phyloP scores from a whole-genome alignment of 2,329 filamentous ascomycete genomes.

The Cladobotryum mycophilum region DNA sequence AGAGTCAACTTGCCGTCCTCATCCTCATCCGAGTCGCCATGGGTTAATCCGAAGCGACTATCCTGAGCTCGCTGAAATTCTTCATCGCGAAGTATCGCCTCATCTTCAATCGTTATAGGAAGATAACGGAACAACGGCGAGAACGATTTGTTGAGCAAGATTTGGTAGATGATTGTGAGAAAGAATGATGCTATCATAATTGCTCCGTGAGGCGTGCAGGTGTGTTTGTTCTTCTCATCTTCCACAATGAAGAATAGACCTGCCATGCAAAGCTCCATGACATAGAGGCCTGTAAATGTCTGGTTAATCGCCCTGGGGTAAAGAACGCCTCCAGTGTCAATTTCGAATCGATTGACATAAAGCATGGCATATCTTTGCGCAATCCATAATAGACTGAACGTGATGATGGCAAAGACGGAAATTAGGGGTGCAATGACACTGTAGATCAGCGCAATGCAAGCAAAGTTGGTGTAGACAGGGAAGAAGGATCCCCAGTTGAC shows the following conservation, averaged over 20 bases:
- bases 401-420: conserved; percentile 86
- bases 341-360: conserved; percentile 83
- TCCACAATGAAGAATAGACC: conserved; percentile 79
- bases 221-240: conserved; percentile 45
- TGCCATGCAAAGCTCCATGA: conserved; percentile 87
- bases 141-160: conserved; percentile 76
- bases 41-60: conserved; percentile 55
- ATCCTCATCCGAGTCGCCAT: conserved; percentile 47
- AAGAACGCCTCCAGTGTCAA: conserved; percentile 86
- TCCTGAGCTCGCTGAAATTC: conserved; percentile 78
- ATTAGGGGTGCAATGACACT: conserved; percentile 85
- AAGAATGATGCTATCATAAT: conserved; percentile 72
- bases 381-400: conserved; percentile 85
- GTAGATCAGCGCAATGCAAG: conserved; percentile 86
- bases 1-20: conserved; percentile 13
- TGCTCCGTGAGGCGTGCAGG: conserved; percentile 71
- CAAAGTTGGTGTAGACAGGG: conserved; percentile 93
- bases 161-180: conserved; percentile 71
- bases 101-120: conserved; percentile 92
- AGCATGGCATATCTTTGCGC: conserved; percentile 96
- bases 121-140: conserved; percentile 80
- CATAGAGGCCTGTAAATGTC: conserved; percentile 87
- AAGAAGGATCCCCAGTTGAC: conserved; percentile 93
- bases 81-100: conserved; percentile 84
- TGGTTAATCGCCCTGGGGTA: conserved; percentile 94